Conservation (phyloP, 805 yeast genomes). For the Myxozyma melibiosi region DNA sequence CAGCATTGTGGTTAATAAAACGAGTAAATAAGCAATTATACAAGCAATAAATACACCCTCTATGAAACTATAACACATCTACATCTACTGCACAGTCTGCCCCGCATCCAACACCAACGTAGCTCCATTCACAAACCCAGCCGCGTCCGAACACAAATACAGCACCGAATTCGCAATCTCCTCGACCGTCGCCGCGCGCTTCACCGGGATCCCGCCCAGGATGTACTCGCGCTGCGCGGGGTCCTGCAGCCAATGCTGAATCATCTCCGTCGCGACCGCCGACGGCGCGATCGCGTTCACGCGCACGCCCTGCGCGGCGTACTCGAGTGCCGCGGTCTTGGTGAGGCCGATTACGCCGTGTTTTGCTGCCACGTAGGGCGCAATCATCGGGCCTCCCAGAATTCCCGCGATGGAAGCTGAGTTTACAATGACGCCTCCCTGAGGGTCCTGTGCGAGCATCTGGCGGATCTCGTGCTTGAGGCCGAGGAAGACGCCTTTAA, state of each 20-base stretch:
- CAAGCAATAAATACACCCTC: no score
- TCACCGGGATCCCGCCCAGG: conserved; percentile 1
- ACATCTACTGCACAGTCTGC: neutral
- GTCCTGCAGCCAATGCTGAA: conserved; percentile 1
- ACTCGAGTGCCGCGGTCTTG: conserved; percentile 17
- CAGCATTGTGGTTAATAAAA: neutral
- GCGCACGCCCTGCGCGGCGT: conserved; percentile 12
- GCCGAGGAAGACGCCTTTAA: conserved; percentile 42
- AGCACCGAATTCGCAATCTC: conserved; percentile 3
- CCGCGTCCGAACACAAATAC: neutral
- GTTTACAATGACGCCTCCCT: conserved; percentile 10
- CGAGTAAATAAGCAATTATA: no score
- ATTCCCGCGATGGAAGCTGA: conserved; percentile 9
- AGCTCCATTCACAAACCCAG: conserved; percentile 4
- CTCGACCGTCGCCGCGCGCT: neutral
- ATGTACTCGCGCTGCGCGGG: neutral
- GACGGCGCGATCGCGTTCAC: conserved; percentile 25
- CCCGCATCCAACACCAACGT: conserved; percentile 6
- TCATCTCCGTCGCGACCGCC: conserved; percentile 15
- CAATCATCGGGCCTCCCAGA: conserved; percentile 7
- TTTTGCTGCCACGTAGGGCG: conserved; percentile 15
- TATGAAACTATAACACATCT: neutral
- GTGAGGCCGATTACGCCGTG: conserved; percentile 18
- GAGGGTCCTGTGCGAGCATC: neutral
- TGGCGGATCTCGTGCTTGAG: conserved; percentile 2